Base-by-base conservation (phyloP, 2,329 filamentous ascomycete genomes). In the Neodidymelliopsis sp. region DNA sequence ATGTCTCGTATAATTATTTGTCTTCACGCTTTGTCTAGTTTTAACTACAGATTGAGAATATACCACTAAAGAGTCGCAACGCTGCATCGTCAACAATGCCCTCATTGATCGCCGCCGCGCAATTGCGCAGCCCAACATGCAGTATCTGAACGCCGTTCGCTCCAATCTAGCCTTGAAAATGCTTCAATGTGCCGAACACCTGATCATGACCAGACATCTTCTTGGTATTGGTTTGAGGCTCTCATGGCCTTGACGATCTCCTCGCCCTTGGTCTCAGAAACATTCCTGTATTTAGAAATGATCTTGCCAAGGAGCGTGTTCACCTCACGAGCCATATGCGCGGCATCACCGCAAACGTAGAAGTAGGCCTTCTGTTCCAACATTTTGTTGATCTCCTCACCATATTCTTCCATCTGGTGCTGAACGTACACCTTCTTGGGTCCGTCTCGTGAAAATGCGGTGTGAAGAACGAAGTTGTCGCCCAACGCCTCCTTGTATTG, bases 211-310 rank as follows among this genome's bases (percentile, higher is more conserved):
- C 84, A 87, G 7, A 87, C 84, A 70, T 87, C 84, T 70, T 87
- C 94, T 82, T 99, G 95, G 80, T 99, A 99, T 75, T 94, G 90
- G 75, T 96, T 97, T 59, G 88, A 86, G 60, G 89, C 87, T 69
- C 94, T 87, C 93, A 99, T 97, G 65, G 87, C 87, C 84, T 97
- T 99, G 53, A 99, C 91, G 66, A 97, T 87, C 70, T 97, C 93
- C 76, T 99, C 94, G 11, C 85, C 94, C 82, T 96, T 96, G 57
- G 87, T 80, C 66, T 93, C 88, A 2, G 90, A 81, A 49, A 97
- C 82, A 39, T 88, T 88, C 43, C 94, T 84, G 73, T 96, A 84
- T 70, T 92, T 85, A 19, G 91, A 81, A 62, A 99, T 87, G 67
- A 97, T 95, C 71, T 95, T 87, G 19, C 82, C 88, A 31, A 99